Percentiles rank a stretch among this genome's conserved stretches.
phyloP scores from a whole-genome alignment of 345 rosid species.

The Heritiera fomes region DNA sequence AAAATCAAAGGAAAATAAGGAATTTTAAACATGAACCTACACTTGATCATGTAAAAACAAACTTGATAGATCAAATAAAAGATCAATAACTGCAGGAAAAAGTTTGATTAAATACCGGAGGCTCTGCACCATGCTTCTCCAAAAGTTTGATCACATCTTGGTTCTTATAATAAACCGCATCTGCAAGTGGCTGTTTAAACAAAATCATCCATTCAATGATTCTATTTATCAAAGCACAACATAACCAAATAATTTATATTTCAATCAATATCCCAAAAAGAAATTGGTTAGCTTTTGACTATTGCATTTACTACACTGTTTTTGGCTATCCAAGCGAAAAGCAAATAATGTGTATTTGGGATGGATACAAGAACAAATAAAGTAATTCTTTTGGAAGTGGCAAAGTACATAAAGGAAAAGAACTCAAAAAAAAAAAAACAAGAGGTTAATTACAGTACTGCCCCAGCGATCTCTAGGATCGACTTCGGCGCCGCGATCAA shows the following conservation, averaged over 20 bases:
- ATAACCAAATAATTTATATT: neutral
- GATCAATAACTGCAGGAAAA: neutral
- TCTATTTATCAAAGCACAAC: neutral
- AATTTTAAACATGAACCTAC: neutral
- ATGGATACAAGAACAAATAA: neutral
- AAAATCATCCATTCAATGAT: slow-evolving; percentile 16
- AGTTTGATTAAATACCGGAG: slow-evolving; percentile 45
- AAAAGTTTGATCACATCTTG: slow-evolving; percentile 67
- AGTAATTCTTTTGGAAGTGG: neutral
- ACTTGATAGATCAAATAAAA: neutral
- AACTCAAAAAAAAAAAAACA: neutral
- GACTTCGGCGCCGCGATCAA: slow-evolving; percentile 51
- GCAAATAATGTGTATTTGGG: neutral
- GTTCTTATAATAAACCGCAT: slow-evolving; percentile 72
- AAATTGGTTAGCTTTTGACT: neutral
- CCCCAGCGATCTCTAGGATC: slow-evolving; percentile 61
- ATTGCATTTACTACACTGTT: neutral
- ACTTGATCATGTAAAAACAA: neutral
- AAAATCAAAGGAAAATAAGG: neutral
- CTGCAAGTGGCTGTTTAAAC: slow-evolving; percentile 77
- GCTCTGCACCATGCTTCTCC: slow-evolving; percentile 77
- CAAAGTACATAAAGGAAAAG: neutral
- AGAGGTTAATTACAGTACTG: slow-evolving; percentile 45
- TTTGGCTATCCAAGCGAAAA: neutral
- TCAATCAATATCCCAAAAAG: neutral